These are phyloP conservation scores for Populus trichocarpa DNA, from an alignment of 441 rosid genomes.

Conservation along the genomic window DNA sequence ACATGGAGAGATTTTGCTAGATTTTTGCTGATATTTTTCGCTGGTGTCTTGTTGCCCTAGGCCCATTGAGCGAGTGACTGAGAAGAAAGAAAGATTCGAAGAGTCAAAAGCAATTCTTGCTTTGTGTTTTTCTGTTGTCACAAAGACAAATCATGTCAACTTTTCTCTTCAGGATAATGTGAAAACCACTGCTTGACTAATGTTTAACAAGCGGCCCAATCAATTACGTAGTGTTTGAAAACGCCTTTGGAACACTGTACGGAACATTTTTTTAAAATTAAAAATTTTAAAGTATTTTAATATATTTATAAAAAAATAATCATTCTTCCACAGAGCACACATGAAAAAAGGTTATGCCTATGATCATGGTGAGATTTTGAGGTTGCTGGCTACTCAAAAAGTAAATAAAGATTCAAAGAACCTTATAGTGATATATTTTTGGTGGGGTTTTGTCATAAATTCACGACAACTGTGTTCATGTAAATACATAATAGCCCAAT, in stretches of 20 bases:
- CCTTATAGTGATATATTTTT: background rate
- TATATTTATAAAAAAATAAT: no score
- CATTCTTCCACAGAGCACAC: no score
- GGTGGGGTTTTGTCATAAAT: background rate
- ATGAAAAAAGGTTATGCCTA: no score
- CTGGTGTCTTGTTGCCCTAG: background rate
- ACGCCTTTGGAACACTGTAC: no score
- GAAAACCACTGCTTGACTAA: background rate
- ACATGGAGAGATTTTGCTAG: constrained; percentile 3
- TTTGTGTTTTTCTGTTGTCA: background rate
- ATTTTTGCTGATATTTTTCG: background rate
- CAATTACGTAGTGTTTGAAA: no score
- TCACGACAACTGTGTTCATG: background rate
- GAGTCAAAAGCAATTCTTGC: background rate
- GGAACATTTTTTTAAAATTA: no score
- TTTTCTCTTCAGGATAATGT: background rate
- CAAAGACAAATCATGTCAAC: background rate
- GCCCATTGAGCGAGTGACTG: background rate
- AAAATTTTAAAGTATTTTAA: no score
- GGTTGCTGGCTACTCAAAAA: background rate
- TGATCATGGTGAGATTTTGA: background rate
- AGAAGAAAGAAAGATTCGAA: background rate
- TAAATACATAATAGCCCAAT: background rate
- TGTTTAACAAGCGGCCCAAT: background rate
- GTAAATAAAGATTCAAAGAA: background rate